These are phyloP conservation scores for Pyrus hybrid DNA, from an alignment of 331 rosid species.

Conservation along the genomic window DNA sequence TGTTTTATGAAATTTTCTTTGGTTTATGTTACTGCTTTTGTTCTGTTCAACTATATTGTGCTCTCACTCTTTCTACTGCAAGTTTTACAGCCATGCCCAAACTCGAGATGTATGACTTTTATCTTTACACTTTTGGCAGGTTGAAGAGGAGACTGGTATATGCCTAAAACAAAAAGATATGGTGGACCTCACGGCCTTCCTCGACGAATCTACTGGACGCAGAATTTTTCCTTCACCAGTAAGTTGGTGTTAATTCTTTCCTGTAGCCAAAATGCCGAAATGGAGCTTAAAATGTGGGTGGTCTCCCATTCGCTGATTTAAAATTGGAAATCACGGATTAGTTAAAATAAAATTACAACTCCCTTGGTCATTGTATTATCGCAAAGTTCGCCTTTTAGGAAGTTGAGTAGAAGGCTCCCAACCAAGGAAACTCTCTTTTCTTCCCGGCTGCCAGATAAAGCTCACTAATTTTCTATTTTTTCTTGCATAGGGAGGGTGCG, in stretches of 20 bases:
- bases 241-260: background rate
- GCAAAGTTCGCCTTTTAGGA: too few species aligned
- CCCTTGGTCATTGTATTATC: background rate
- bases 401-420: too few species aligned
- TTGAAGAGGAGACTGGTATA: conserved; percentile 87
- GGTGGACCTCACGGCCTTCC: conserved; percentile 81
- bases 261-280: background rate
- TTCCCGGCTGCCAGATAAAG: background rate
- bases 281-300: background rate
- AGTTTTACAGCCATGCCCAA: background rate
- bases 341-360: too few species aligned
- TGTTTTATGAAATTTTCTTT: background rate
- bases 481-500: conserved; percentile 73
- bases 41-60: background rate
- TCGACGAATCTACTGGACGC: conserved; percentile 67
- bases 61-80: background rate
- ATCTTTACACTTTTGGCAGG: conserved; percentile 32
- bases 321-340: too few species aligned
- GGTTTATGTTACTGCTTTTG: background rate
- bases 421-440: background rate
- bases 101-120: background rate
- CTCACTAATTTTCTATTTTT: background rate
- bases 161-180: conserved; percentile 53
- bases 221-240: conserved; percentile 77
- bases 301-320: background rate